Evolutionary conservation across 345 rosid species (phyloP), one percentile per base, ranked within the genome.

Genomic region (Trapa bicornis): DNA sequence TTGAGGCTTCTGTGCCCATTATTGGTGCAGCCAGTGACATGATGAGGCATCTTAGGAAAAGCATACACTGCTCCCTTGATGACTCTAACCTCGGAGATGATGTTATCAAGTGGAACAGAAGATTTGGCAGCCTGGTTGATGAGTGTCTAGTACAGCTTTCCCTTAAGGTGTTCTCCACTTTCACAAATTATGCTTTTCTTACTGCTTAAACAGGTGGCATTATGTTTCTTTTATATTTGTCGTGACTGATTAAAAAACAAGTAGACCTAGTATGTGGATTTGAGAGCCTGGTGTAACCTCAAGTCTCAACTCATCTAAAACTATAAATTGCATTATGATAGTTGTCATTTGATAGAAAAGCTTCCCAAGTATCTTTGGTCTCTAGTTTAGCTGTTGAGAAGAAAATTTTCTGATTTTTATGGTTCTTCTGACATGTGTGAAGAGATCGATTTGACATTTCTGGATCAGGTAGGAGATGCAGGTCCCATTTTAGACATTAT

Each of bases 11-110:
- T 47, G 84, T 85, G 62, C 85, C 96, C 66, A 87, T 91, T 60
- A 80, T 86, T 71, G 91, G 91, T 68, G 94, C 96, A 43, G 74
- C 89, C 41, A 82, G 89, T 66, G 97, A 91, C 76, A 73, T 83
- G 63, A 84, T 91, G 91, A 85, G 96, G 75, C 96, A 91, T 78
- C 84, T 92, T 75, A 77, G 96, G 75, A 95, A 91, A 73, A 86
- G 88, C 79, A 85, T 91, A 76, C 94, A 87, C 65, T 85, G 85
- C 70, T 87, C 92, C 33, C 84, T 91, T 71, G 87, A 85, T 78
- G 91, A 91, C 74, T 76, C 80, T 69, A 85, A 79, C 73, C 66
- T 86, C 54, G 90, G 82, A 64, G 77, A 77, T 73, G 96, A 89
- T 13, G 72, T 73, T 66, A 86, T 76, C 72, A 82, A 79, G 17